Percentiles rank a stretch among this genome's conserved stretches.
These are phyloP conservation scores for Mallotus nudiflorus DNA, from an alignment of 345 rosid genomes.

Conservation along the genomic window DNA sequence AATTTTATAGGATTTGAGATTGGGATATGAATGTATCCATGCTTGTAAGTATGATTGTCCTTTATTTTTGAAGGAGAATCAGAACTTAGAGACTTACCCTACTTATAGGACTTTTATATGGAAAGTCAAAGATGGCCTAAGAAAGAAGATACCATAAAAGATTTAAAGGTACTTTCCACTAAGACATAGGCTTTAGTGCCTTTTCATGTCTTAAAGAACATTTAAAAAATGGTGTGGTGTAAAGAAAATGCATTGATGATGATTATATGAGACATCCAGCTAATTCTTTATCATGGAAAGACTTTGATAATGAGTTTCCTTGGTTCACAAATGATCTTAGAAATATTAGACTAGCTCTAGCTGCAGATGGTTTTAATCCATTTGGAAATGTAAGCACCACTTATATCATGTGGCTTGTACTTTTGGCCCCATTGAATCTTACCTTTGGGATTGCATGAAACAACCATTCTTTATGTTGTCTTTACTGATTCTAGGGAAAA, in stretches of 20 bases:
- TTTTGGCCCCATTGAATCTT: background rate
- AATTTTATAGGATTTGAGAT: background rate
- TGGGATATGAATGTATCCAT: too few relatives aligned
- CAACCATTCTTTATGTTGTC: background rate
- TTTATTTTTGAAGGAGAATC: background rate
- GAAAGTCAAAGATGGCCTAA: too few relatives aligned
- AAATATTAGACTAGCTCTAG: background rate
- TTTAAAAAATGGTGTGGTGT: background rate
- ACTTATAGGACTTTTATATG: background rate
- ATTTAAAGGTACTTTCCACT: background rate
- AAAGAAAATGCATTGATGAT: background rate
- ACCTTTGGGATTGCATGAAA: slow-evolving; percentile 2
- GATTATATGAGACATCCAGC: background rate
- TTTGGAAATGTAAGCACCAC: too few relatives aligned
- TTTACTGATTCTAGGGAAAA: background rate
- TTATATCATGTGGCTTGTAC: background rate
- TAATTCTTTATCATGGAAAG: background rate
- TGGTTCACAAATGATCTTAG: background rate
- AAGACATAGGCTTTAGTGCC: background rate
- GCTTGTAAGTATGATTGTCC: background rate
- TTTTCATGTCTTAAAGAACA: background rate
- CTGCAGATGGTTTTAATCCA: background rate
- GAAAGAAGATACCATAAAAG: background rate
- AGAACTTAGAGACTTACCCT: background rate
- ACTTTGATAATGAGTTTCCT: background rate